Conservation (phyloP, 371 early-diverging fungal genomes). For the Rhizopus arrhizus region DNA sequence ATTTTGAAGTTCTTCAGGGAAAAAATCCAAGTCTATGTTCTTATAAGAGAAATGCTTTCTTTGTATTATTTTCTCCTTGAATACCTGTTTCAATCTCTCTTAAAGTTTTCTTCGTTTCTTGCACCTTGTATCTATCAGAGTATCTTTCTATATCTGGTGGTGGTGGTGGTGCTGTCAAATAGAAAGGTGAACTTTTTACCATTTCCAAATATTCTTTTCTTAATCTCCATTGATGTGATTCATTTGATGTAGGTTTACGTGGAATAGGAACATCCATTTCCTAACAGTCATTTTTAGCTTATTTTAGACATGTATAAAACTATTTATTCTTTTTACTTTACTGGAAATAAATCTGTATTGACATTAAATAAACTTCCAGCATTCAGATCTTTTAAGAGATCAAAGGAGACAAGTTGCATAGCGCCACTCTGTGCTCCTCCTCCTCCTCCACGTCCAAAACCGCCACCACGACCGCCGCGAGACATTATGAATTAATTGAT, state of each 20-base stretch:
- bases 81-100: slow-evolving; percentile 50
- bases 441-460: slow-evolving; percentile 44
- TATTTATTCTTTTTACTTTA: slow-evolving; percentile 5
- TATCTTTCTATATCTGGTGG: slow-evolving; percentile 52
- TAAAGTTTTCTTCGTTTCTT: slow-evolving; percentile 31
- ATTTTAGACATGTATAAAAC: no score
- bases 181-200: slow-evolving; percentile 42
- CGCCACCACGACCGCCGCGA: slow-evolving; percentile 47
- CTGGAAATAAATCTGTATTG: slow-evolving; percentile 49
- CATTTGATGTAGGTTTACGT: slow-evolving; percentile 43
- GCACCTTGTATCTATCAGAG: slow-evolving; percentile 48
- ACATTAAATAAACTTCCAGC: slow-evolving; percentile 48
- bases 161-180: slow-evolving; percentile 40
- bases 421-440: slow-evolving; percentile 46
- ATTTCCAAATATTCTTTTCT: slow-evolving; percentile 33
- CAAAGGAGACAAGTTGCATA: slow-evolving; percentile 50
- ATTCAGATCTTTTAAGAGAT: slow-evolving; percentile 47
- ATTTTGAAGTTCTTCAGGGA: slow-evolving; percentile 53
- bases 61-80: neutral
- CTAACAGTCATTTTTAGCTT: slow-evolving; percentile 17
- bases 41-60: neutral
- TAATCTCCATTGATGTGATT: slow-evolving; percentile 36
- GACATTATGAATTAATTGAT: slow-evolving; percentile 27
- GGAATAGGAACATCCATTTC: slow-evolving; percentile 51
- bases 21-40: slow-evolving; percentile 47